Evolutionary conservation across 495 filamentous ascomycete genomes (phyloP).

Genomic region (Podospora bellae-mahoneyi): DNA sequence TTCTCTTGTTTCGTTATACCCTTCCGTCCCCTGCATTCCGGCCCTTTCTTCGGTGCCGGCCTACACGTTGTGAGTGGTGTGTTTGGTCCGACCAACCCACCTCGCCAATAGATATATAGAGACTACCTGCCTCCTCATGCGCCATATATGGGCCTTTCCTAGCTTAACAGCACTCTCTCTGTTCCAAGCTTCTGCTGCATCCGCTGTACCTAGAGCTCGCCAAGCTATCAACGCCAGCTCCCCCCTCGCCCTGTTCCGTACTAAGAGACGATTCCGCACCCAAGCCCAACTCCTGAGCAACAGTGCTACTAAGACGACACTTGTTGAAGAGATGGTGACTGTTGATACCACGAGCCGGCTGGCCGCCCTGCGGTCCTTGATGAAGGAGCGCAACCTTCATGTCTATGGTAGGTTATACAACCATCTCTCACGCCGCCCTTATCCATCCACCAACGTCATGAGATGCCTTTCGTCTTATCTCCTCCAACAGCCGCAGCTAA

Average conservation of each 20-base stretch:
- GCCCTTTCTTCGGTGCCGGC: not conserved
- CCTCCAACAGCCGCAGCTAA: constrained; percentile 16
- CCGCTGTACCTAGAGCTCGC: constrained; percentile 10
- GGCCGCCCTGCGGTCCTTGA: constrained; percentile 72
- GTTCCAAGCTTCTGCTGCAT: constrained; percentile 14
- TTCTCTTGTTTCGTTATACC: not conserved
- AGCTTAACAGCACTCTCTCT: constrained; percentile 18
- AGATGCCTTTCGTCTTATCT: constrained; percentile 3
- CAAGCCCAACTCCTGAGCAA: not conserved
- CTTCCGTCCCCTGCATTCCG: not conserved
- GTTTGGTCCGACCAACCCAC: not conserved
- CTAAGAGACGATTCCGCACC: constrained; percentile 14
- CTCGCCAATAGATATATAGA: not conserved
- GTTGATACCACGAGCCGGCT: constrained; percentile 81
- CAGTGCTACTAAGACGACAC: not conserved
- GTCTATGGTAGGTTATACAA: constrained; percentile 69
- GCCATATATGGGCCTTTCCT: constrained; percentile 28
- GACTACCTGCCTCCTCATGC: constrained; percentile 22
- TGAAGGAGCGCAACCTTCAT: constrained; percentile 84
- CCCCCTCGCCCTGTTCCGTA: constrained; percentile 14
- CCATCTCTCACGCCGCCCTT: not conserved
- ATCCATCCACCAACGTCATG: not conserved
- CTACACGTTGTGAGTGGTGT: not conserved
- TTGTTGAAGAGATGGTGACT: constrained; percentile 66
- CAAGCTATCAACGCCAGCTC: constrained; percentile 12